Base-by-base conservation (phyloP, 352 stramenopile species). In the Phytopythium boreale region DNA sequence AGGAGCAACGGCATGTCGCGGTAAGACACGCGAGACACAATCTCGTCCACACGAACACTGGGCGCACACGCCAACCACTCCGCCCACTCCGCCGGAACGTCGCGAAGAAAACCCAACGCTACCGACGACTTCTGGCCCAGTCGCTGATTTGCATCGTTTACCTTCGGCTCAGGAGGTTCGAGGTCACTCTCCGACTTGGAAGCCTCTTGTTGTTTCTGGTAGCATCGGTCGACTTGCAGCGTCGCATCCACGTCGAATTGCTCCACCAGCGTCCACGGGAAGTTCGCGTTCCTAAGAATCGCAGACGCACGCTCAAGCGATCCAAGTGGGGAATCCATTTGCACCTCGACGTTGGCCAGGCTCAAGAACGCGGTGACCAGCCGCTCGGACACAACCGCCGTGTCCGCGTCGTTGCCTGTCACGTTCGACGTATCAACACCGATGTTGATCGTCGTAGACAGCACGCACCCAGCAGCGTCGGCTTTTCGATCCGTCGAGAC, bases 1-100 rank as follows among this genome's bases (percentile, higher is more conserved):
- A 92, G 61, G 37, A 94, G 61, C 19, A 89, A 56, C 11, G 85
- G 83, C 43, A 94, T 64, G 53, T 94, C 85, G 59, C 81, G 84
- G 56, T 90, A 94, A 7, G 85, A 79, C 1, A 93, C 51, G 39
- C 76, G 71, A 10, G 81, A 89, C n/a, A 70, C 60, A 29, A 93
- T 81, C 31, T 79, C 52, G 10, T 82, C 73, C n/a, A 93, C 61
- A 8, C 66, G 60, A 34, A 89, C 59, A 34, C 61, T 76, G 22
- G 73, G 69, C 24, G 84, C 68, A 39, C 76, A 67, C 17, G 74
- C 50, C 62, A 75, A 61, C 84, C 84, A 93, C 34, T 80, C 59
- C 31, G 68, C 59, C 84, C 84, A 90, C 8, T 78, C 62, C 0
- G 52, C 36, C 49, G 77, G 72, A 9, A 82, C 61, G 27, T 70